A percentile compares a stretch with the other conserved stretches of the same genome.
Conservation (phyloP, 2,329 filamentous ascomycete genomes). For the Phoma sp. region DNA sequence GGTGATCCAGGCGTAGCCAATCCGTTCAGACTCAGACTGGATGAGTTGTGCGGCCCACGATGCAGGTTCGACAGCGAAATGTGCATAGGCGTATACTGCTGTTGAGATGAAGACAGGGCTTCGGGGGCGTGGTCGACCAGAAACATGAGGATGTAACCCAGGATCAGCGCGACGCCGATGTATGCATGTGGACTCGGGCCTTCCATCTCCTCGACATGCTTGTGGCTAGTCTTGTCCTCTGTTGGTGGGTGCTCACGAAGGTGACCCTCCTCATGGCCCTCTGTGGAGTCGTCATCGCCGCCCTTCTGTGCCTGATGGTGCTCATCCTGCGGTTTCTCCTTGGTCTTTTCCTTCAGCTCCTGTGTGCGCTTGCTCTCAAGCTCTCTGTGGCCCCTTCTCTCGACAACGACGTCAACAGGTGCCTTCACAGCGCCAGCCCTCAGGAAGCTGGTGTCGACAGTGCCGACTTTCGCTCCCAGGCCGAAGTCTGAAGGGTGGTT, state of each 20-base stretch:
- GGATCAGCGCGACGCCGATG: conserved; percentile 83
- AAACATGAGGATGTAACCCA: conserved; percentile 96
- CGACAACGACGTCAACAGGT: conserved; percentile 25
- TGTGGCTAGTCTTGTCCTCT: conserved; percentile 48
- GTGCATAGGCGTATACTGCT: conserved; percentile 74
- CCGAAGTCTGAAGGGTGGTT: conserved; percentile 32
- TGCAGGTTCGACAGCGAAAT: conserved; percentile 87
- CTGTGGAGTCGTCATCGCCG: conserved; percentile 47
- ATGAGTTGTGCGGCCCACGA: conserved; percentile 53
- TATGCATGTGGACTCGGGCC: conserved; percentile 66
- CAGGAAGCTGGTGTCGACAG: conserved; percentile 20
- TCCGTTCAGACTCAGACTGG: conserved; percentile 42
- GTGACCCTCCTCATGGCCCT: conserved; percentile 47
- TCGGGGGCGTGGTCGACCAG: conserved; percentile 70
- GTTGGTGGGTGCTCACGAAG: conserved; percentile 44
- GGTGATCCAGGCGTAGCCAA: conserved; percentile 35
- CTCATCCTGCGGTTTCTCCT: conserved; percentile 18
- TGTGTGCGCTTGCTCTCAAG: conserved; percentile 28
- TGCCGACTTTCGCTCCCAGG: conserved; percentile 28
- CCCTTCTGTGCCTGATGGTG: conserved; percentile 40
- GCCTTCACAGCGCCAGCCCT: conserved; percentile 27
- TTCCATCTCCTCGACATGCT: conserved; percentile 54
- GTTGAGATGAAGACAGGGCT: conserved; percentile 57
- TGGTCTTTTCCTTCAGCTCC: conserved; percentile 33
- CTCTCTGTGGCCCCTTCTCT: conserved; percentile 30